These are phyloP conservation scores for Mycena galericulata DNA, from an alignment of 768 basidiomycete genomes.

Conservation along the genomic window DNA sequence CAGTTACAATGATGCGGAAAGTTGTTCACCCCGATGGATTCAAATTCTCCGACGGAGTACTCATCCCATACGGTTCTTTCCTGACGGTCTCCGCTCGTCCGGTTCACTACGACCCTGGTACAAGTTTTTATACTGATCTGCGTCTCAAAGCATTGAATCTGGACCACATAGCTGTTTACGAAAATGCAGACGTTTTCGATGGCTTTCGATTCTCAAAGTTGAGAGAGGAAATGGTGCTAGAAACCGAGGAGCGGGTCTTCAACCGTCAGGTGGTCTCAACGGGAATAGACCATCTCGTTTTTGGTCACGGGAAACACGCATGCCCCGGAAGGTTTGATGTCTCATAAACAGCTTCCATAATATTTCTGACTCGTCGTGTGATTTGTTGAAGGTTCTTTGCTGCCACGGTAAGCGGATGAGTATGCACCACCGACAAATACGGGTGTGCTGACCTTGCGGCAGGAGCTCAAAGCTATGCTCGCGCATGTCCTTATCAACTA, in stretches of 20 bases:
- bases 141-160: not conserved
- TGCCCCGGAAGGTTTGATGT: conserved; percentile 1
- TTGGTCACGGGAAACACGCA: conserved; percentile 13
- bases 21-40: conserved; percentile 42
- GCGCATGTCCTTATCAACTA: no score
- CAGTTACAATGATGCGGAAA: conserved; percentile 44
- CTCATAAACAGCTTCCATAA: no score
- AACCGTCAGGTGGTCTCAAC: conserved; percentile 1
- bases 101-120: conserved; percentile 46
- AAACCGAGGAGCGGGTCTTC: not conserved
- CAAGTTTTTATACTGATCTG: not conserved
- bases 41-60: conserved; percentile 50
- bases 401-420: no score
- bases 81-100: conserved; percentile 36
- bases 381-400: no score
- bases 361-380: no score
- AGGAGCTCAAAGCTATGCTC: no score
- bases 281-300: conserved; percentile 1
- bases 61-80: conserved; percentile 46
- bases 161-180: not conserved
- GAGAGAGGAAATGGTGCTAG: not conserved
- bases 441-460: no score
- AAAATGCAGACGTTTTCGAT: conserved; percentile 23
- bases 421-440: no score
- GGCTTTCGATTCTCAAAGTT: conserved; percentile 26